Evolutionary conservation across 2,329 filamentous ascomycete genomes (phyloP).

Genomic region (Alternaria ethzedia): DNA sequence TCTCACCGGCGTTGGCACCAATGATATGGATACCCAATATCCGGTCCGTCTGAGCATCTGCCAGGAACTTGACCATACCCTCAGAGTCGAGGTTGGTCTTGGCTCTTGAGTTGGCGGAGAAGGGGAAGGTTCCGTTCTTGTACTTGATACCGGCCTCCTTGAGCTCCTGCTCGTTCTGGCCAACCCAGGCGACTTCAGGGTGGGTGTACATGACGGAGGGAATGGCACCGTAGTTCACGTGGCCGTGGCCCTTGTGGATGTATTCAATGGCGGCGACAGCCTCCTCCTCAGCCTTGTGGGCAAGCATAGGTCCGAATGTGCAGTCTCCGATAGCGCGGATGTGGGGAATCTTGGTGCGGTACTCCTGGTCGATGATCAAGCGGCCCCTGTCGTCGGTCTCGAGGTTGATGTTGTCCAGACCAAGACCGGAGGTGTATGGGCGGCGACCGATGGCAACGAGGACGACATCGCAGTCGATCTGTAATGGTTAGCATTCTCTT

Average conservation of each 20-base stretch:
- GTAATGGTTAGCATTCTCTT: constrained; percentile 23
- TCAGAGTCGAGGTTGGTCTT: constrained; percentile 99
- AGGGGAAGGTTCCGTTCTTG: constrained; percentile 92
- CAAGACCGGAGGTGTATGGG: constrained; percentile 90
- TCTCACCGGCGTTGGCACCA: constrained; percentile 94
- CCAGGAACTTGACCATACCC: constrained; percentile 95
- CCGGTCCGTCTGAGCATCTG: constrained; percentile 94
- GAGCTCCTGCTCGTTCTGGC: constrained; percentile 94
- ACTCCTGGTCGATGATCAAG: constrained; percentile 96
- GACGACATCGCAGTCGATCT: constrained; percentile 94
- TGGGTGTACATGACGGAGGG: constrained; percentile 99
- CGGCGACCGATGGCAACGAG: constrained; percentile 95
- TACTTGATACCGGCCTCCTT: constrained; percentile 91
- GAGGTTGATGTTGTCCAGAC: constrained; percentile 90
- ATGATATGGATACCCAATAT: constrained; percentile 97
- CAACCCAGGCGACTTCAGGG: constrained; percentile 98
- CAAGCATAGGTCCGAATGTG: constrained; percentile 98
- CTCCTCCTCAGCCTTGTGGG: constrained; percentile 99
- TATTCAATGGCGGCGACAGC: constrained; percentile 93
- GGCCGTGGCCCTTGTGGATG: constrained; percentile 96
- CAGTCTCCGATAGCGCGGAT: constrained; percentile 96
- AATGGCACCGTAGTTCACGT: constrained; percentile 98
- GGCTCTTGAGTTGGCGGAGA: constrained; percentile 96
- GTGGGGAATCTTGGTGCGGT: constrained; percentile 96
- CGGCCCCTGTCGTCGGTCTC: constrained; percentile 93